Base-by-base conservation (phyloP, 2,329 filamentous ascomycete genomes). In the Xylaria sp. region DNA sequence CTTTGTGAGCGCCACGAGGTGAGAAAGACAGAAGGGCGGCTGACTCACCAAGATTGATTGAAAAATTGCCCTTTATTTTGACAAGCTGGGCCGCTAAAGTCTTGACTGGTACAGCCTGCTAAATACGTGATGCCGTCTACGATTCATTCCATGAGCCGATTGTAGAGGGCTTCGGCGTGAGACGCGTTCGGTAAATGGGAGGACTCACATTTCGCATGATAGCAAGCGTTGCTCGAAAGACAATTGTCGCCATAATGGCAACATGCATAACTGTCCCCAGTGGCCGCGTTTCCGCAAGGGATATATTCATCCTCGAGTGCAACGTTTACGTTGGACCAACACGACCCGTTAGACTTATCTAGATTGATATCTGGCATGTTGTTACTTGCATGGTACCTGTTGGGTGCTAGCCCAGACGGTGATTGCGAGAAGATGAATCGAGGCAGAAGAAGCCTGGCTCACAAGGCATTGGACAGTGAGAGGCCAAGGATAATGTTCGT, bases 181-280 rank as follows among this genome's bases (percentile, higher is more conserved):
- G 17, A 12, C 12, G 14, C 42, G 37, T 14, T 23, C 6, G 8
- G 42, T 5, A 5, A 4, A 31, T 31, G 28, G 9, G 28, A 25
- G 5, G 19, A 67, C 66, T 49, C 40, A 70, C 66, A 70, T 37
- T 49, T 63, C 37, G 5, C 8, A 28, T 69, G 60, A 42, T 57
- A 69, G 54, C 68, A 71, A 15, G 67, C 68, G 33, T 64, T 60
- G 54, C 61, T 67, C 2, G 61, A 62, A 6, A 67, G n/a, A 23
- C 68, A 70, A 6, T 52, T 65, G 17, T 70, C 69, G 2, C 69
- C 66, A 40, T 50, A 53, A 42, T 60, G 64, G 54, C 69, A 71
- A 33, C 69, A 71, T 12, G 64, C 62, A n/a, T 64, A 69, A 19
- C 63, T 59, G 14, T 60, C 49, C 1, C 67, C 67, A 21, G 58